phyloP scores from a whole-genome alignment of 1,139 yeast species.

The Hemisphaericaspora lyxosophila region DNA sequence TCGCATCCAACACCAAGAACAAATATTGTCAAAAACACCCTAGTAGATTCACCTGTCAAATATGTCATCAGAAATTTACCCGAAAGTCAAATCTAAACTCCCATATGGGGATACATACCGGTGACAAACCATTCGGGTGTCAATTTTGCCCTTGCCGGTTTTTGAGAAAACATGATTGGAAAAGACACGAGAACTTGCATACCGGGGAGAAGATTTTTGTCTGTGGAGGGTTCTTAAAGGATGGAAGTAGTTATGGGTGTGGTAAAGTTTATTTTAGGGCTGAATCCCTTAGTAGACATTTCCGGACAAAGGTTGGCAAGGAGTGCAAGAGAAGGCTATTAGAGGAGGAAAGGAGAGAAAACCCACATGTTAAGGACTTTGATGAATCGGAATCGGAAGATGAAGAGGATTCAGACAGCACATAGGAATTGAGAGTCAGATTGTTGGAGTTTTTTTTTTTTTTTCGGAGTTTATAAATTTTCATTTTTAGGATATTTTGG shows the following conservation, averaged over 20 bases:
- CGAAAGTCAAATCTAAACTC: conserved; percentile 20
- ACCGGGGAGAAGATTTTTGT: conserved; percentile 84
- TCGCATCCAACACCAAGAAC: neutral
- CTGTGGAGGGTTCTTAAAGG: conserved; percentile 69
- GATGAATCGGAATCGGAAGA: too few relatives aligned
- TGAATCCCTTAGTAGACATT: conserved; percentile 89
- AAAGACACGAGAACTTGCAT: conserved; percentile 88
- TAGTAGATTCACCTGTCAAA: conserved; percentile 11
- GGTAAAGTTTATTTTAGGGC: conserved; percentile 90
- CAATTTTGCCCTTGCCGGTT: conserved; percentile 66
- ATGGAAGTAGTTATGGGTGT: conserved; percentile 79
- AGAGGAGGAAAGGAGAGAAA: conserved; percentile 53
- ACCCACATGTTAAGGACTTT: too few relatives aligned
- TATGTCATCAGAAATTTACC: conserved; percentile 17
- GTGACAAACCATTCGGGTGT: conserved; percentile 22
- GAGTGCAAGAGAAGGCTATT: conserved; percentile 74
- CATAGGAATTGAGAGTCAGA: too few relatives aligned
- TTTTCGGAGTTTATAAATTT: too few relatives aligned
- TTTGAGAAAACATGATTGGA: conserved; percentile 91
- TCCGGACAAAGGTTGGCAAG: conserved; percentile 87
- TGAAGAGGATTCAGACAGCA: too few relatives aligned
- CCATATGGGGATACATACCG: conserved; percentile 21
- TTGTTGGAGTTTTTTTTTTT: too few relatives aligned
- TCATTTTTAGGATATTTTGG: too few relatives aligned
- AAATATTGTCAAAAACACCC: neutral